Evolutionary conservation across 140 eudicot genomes (phyloP), one percentile per base, ranked within the genome.

Genomic region (Flaveria floridana): DNA sequence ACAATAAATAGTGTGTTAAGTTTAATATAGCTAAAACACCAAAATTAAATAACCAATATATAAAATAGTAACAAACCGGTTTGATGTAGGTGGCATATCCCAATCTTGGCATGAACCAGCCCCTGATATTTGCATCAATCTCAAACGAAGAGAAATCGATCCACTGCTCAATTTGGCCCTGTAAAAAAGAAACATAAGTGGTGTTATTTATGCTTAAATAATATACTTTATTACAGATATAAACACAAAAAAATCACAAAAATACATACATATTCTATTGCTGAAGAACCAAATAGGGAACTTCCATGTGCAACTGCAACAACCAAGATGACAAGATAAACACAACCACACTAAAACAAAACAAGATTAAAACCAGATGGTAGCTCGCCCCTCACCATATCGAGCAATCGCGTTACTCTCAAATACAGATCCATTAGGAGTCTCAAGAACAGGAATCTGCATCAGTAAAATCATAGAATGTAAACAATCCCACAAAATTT

Each of bases 381-480:
- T n/a, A n/a, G n/a, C n/a, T n/a, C n/a, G n/a, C n/a, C 14, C 7
- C 82, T 82, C 65, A 94, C 99, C 97, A 64, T 90, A 93, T 23
- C 98, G 91, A 1, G 96, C 94, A 62, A 93, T 93, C n/a, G 98
- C 97, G 78, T 90, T 93, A 81, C 98, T 90, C 81, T 93, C 98
- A 64, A 90, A 93, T 0, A 93, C 13, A 52, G 97, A 71, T 0
- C 98, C 98, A 25, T 93, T 94, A 25, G 94, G 91, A 25, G 98
- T 93, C 84, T 90, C 96, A 34, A 93, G 85, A 37, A 93, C 97
- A 61, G 98, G 98, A 69, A 93, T 78, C 98, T 93, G 72, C 26
- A 82, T 18, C 18, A 42, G 58, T 68, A 25, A 50, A 12, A 13
- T n/a, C n/a, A n/a, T n/a, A n/a, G n/a, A n/a, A n/a, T n/a, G n/a